Evolutionary conservation across 2,329 filamentous ascomycete genomes (phyloP), one percentile per base, ranked within the genome.

Genomic region (Pseudocercospora macadamiae): DNA sequence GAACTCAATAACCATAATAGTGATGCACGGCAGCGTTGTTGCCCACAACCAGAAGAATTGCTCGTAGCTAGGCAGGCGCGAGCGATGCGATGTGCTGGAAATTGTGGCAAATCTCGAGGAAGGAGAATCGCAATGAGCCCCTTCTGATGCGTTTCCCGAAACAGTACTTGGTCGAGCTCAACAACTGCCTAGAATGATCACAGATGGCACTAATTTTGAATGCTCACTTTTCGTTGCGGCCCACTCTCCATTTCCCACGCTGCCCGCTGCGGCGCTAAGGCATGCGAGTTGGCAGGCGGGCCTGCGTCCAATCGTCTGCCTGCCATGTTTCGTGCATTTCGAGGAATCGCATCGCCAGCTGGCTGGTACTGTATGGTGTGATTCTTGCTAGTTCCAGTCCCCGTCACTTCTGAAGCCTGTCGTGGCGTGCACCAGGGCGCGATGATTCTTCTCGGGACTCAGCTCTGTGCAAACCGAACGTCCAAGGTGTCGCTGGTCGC

Each of bases 351-450:
- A 39, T 34, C 3, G 30, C 49, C 14, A 19, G 48, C 14, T 10
- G 25, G 48, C 32, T 12, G 30, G n/a, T n/a, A n/a, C n/a, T n/a
- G 30, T 12, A 26, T 52, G 49, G 36, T 37, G 49, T 34, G 49
- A 52, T 37, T 37, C 12, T 21, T 34, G 30, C 10, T 14, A 3
- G 16, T 34, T 16, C n/a, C n/a, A n/a, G n/a, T n/a, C n/a, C n/a
- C n/a, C n/a, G n/a, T n/a, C n/a, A n/a, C n/a, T n/a, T n/a, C n/a
- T n/a, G n/a, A n/a, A n/a, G n/a, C n/a, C n/a, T n/a, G n/a, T n/a
- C n/a, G n/a, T n/a, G n/a, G n/a, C n/a, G n/a, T n/a, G n/a, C n/a
- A n/a, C n/a, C n/a, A n/a, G n/a, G n/a, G n/a, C n/a, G n/a, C n/a
- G n/a, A n/a, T n/a, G n/a, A n/a, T n/a, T n/a, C n/a, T n/a, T n/a